A percentile compares a stretch with the other conserved stretches of the same genome.
phyloP scores from a whole-genome alignment of 306 rosid genomes.

The Astragalus glycyphyllos region DNA sequence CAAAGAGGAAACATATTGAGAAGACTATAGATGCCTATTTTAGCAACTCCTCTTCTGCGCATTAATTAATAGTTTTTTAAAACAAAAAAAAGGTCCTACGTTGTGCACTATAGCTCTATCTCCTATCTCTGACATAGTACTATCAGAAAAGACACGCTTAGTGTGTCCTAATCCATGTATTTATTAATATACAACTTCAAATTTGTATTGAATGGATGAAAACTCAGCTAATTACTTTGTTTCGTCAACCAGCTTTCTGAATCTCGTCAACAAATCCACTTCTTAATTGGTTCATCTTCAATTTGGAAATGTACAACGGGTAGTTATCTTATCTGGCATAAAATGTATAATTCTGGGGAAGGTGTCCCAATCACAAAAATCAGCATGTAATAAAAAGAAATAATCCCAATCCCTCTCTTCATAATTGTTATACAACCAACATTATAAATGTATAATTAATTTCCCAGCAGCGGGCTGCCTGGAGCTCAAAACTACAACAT shows the following conservation, averaged over 20 bases:
- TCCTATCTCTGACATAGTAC: too few species aligned
- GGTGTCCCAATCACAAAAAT: too few species aligned
- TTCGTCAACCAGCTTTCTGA: not conserved
- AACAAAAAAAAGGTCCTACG: too few species aligned
- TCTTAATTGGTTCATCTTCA: too few species aligned
- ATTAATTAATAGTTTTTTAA: too few species aligned
- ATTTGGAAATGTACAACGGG: too few species aligned
- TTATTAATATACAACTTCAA: not conserved
- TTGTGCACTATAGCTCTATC: too few species aligned
- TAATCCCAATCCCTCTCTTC: not conserved
- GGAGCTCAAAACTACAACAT: not conserved
- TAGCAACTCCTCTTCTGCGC: conserved; percentile 22
- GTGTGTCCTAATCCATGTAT: too few species aligned
- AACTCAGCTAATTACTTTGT: not conserved
- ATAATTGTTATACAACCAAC: conserved; percentile 18
- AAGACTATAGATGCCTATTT: conserved; percentile 46
- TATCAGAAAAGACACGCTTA: too few species aligned
- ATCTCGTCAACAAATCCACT: not conserved
- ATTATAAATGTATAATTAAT: not conserved
- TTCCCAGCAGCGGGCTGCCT: too few species aligned
- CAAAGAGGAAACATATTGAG: conserved; percentile 51
- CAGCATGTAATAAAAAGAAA: not conserved
- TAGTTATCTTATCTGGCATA: too few species aligned
- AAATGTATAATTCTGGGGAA: not conserved
- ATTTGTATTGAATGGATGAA: not conserved